Evolutionary conservation across 139 green algal species (phyloP).

Genomic region (Picochlorum sp.): DNA sequence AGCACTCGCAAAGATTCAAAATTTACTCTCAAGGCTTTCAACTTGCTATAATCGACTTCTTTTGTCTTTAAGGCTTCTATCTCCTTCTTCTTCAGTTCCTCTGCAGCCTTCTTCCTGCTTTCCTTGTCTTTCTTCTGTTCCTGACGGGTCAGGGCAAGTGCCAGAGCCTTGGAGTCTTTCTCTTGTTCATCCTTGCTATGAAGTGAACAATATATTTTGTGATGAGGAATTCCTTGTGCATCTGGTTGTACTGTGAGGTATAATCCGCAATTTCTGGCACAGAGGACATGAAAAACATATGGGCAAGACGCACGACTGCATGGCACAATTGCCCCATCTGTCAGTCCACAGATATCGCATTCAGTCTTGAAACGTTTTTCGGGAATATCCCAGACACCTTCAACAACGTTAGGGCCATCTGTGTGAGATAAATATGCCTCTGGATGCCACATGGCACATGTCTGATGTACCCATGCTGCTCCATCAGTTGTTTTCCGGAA

Average conservation of each 20-base stretch:
- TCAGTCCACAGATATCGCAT: slow-evolving; percentile 30
- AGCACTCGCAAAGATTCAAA: slow-evolving; percentile 40
- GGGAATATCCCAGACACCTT: slow-evolving; percentile 24
- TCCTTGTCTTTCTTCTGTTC: neutral
- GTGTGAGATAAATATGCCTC: slow-evolving; percentile 17
- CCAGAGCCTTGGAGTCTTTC: slow-evolving; percentile 15
- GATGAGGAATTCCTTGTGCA: slow-evolving; percentile 7
- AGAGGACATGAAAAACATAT: slow-evolving; percentile 69
- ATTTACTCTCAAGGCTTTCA: slow-evolving; percentile 25
- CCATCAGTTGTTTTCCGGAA: slow-evolving; percentile 54
- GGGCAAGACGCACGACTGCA: slow-evolving; percentile 41
- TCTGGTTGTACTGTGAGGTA: slow-evolving; percentile 36
- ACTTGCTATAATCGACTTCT: slow-evolving; percentile 11
- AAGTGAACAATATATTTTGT: slow-evolving; percentile 55
- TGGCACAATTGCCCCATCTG: slow-evolving; percentile 34
- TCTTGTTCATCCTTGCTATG: slow-evolving; percentile 40
- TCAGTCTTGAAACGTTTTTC: slow-evolving; percentile 14
- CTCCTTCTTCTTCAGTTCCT: neutral
- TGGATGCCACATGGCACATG: slow-evolving; percentile 56
- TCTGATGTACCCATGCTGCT: slow-evolving; percentile 54
- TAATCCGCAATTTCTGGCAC: slow-evolving; percentile 51
- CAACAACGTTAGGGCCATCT: slow-evolving; percentile 13
- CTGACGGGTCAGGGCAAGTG: neutral
- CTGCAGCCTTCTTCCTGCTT: neutral
- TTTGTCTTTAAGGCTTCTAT: slow-evolving; percentile 10